Evolutionary conservation across 371 early-diverging fungal genomes (phyloP).

Genomic region (Mucor saturninus): DNA sequence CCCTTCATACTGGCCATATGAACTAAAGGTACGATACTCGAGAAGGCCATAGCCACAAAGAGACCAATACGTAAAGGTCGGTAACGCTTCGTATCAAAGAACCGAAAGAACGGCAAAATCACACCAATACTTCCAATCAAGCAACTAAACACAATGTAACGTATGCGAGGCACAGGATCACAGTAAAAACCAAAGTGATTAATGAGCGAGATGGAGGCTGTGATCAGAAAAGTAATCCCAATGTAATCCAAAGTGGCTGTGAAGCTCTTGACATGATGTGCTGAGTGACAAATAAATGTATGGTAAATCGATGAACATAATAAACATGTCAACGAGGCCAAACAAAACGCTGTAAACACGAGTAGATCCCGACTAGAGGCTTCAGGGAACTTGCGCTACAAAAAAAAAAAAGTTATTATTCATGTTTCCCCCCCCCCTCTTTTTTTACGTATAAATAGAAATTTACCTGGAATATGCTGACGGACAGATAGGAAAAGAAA

Average conservation of each 20-base stretch:
- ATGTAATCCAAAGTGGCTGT: conserved; percentile 67
- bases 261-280: conserved; percentile 52
- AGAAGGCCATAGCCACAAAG: conserved; percentile 67
- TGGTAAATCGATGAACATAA: conserved; percentile 67
- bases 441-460: not conserved
- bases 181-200: conserved; percentile 68
- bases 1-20: conserved; percentile 60
- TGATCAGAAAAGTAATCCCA: conserved; percentile 66
- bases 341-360: conserved; percentile 55
- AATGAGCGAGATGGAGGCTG: conserved; percentile 58
- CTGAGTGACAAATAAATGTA: conserved; percentile 64
- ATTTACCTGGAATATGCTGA: conserved; percentile 56
- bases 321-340: conserved; percentile 58
- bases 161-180: conserved; percentile 34
- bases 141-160: conserved; percentile 58
- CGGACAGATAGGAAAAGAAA: conserved; percentile 57
- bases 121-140: conserved; percentile 63
- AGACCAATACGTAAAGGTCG: conserved; percentile 65
- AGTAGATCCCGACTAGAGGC: conserved; percentile 49
- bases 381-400: conserved; percentile 46
- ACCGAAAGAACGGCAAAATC: conserved; percentile 61
- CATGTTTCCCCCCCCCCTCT: not conserved
- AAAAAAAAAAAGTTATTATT: not conserved
- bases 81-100: conserved; percentile 58
- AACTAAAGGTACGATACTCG: conserved; percentile 61